Percentiles rank a stretch among this genome's conserved stretches.
Evolutionary conservation across 306 rosid species (phyloP).

Genomic region (Vigna hirtella): DNA sequence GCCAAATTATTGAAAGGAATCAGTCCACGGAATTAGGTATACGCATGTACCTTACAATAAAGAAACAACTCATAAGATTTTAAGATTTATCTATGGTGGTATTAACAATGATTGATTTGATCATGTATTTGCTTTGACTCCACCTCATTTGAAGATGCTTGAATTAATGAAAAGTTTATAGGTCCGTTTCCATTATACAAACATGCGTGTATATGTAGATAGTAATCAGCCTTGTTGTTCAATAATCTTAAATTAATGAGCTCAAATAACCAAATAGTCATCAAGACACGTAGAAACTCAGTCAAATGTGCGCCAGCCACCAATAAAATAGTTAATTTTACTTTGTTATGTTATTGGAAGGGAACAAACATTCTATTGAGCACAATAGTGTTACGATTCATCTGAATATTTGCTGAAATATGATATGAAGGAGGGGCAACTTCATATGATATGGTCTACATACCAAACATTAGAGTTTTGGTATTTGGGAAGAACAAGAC

Average conservation of each 20-base stretch:
- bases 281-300: no score
- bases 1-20: constrained; percentile 1
- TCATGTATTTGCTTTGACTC: background rate
- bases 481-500: background rate
- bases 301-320: no score
- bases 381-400: no score
- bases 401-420: no score
- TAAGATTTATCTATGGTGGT: no score
- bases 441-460: constrained; percentile 5
- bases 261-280: no score
- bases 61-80: background rate
- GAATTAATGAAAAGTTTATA: background rate
- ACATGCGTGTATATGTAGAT: no score
- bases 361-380: no score
- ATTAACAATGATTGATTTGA: background rate
- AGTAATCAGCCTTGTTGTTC: no score
- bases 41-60: background rate
- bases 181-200: no score
- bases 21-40: background rate
- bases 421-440: constrained; percentile 2
- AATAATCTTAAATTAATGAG: background rate
- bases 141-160: background rate
- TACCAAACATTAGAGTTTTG: background rate
- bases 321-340: no score
- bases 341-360: no score